Percentiles rank a stretch among this genome's conserved stretches.
phyloP scores from a whole-genome alignment of 805 yeast genomes.

The Starmerella kuoi region DNA sequence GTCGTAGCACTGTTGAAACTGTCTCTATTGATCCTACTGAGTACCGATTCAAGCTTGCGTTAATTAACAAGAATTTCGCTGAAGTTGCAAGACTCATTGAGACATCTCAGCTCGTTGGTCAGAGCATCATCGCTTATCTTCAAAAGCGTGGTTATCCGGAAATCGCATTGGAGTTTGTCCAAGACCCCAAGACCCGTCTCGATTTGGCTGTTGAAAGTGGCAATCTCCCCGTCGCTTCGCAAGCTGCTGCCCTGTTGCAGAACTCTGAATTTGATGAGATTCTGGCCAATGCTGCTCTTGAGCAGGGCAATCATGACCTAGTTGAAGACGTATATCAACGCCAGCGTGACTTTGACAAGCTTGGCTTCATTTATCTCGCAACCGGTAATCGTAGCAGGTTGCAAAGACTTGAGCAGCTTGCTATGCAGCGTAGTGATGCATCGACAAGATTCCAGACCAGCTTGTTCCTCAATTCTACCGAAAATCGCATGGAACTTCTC shows the following conservation, averaged over 20 bases:
- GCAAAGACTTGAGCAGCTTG: slow-evolving; percentile 74
- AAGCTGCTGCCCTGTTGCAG: slow-evolving; percentile 71
- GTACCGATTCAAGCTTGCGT: slow-evolving; percentile 87
- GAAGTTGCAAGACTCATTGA: slow-evolving; percentile 85
- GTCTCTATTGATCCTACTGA: slow-evolving; percentile 88
- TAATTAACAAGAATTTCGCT: slow-evolving; percentile 76
- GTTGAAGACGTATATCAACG: slow-evolving; percentile 85
- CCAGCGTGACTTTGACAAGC: slow-evolving; percentile 71
- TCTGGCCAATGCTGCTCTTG: slow-evolving; percentile 72
- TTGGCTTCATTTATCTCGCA: slow-evolving; percentile 74
- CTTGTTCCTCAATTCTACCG: slow-evolving; percentile 59
- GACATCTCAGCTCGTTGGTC: slow-evolving; percentile 87
- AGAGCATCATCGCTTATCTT: slow-evolving; percentile 86
- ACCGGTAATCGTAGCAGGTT: slow-evolving; percentile 72
- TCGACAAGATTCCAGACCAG: slow-evolving; percentile 75
- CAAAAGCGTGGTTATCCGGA: slow-evolving; percentile 96
- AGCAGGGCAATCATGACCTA: slow-evolving; percentile 75
- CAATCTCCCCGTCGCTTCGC: slow-evolving; percentile 72
- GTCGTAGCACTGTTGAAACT: slow-evolving; percentile 72
- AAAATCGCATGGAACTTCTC: slow-evolving; percentile 61
- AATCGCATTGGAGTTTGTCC: slow-evolving; percentile 90
- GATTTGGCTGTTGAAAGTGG: slow-evolving; percentile 93
- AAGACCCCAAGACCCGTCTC: slow-evolving; percentile 90
- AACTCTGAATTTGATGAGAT: slow-evolving; percentile 62
- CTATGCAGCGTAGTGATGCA: slow-evolving; percentile 74